Percentiles rank a stretch among this genome's conserved stretches.
Conservation (phyloP, 2,329 filamentous ascomycete species). For the Ophiocordyceps polyrhachis-furcata region DNA sequence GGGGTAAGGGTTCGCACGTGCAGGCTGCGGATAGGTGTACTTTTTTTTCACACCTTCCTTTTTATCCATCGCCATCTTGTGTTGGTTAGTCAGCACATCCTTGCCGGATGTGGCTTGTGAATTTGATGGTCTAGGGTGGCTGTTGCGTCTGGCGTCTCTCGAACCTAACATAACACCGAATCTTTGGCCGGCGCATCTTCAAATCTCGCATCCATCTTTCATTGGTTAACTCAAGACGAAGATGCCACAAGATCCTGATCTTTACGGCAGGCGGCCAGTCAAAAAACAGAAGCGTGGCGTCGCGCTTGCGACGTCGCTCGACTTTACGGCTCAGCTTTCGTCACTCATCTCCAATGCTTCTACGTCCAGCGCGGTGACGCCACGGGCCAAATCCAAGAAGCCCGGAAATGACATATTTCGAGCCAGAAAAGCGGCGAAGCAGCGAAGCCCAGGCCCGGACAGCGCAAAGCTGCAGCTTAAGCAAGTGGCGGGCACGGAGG, state of each 20-base stretch:
- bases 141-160: not conserved
- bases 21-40: not conserved
- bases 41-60: not conserved
- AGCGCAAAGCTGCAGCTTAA: slow-evolving; percentile 31
- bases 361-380: slow-evolving; percentile 21
- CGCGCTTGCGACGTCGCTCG: slow-evolving; percentile 52
- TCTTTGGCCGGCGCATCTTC: not conserved
- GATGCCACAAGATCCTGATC: slow-evolving; percentile 47
- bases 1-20: no score
- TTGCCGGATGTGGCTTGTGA: not conserved
- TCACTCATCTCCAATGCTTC: slow-evolving; percentile 48
- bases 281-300: slow-evolving; percentile 55
- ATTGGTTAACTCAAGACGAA: slow-evolving; percentile 2
- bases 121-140: not conserved
- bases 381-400: slow-evolving; percentile 27
- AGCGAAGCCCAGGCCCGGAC: slow-evolving; percentile 17
- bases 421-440: slow-evolving; percentile 7
- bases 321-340: slow-evolving; percentile 77
- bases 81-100: not conserved
- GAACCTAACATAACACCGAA: not conserved
- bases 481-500: slow-evolving; percentile 34
- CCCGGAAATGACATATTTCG: slow-evolving; percentile 28
- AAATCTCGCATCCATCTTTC: not conserved
- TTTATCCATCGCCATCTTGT: not conserved
- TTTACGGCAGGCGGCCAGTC: slow-evolving; percentile 58